Conservation (phyloP, 2,329 filamentous ascomycete species). For the Byssoonygena ceratinophila region DNA sequence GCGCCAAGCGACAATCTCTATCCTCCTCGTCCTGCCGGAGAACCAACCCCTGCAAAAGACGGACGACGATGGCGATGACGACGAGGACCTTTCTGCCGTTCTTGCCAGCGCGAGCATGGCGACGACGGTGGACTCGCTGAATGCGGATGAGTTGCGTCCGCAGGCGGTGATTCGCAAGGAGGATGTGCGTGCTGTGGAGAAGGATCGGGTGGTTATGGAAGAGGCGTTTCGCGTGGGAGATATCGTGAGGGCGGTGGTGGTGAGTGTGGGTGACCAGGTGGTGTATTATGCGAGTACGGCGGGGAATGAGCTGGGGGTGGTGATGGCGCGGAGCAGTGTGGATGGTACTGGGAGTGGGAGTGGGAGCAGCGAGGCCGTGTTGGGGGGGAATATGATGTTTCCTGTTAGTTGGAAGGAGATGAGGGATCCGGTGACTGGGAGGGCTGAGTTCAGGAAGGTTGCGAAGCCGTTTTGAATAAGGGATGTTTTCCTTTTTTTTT, state of each 20-base stretch:
- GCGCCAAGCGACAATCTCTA: conserved; percentile 73
- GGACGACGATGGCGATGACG: not conserved
- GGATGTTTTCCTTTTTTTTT: not conserved
- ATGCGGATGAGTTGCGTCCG: conserved; percentile 58
- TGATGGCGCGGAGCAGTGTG: conserved; percentile 67
- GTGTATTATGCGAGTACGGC: conserved; percentile 94
- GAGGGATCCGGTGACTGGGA: conserved; percentile 67
- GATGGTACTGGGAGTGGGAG: not conserved
- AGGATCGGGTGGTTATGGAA: conserved; percentile 83
- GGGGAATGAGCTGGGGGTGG: conserved; percentile 80
- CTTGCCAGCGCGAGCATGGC: conserved; percentile 24
- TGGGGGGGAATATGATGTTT: conserved; percentile 71
- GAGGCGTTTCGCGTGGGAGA: conserved; percentile 90
- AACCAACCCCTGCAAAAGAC: not conserved
- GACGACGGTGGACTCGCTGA: conserved; percentile 19
- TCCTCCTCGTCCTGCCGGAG: conserved; percentile 61
- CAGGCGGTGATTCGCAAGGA: conserved; percentile 76
- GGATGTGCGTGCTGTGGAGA: conserved; percentile 89
- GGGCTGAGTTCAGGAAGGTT: conserved; percentile 74
- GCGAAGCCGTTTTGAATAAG: conserved; percentile 69
- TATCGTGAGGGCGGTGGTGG: conserved; percentile 77
- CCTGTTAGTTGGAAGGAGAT: conserved; percentile 95
- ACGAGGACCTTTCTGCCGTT: conserved; percentile 26
- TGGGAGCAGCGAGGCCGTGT: conserved; percentile 40
- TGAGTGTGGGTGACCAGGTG: conserved; percentile 82